These are phyloP conservation scores for Hypoxylon sp. DNA, from an alignment of 2,329 filamentous ascomycete species.

Conservation along the genomic window DNA sequence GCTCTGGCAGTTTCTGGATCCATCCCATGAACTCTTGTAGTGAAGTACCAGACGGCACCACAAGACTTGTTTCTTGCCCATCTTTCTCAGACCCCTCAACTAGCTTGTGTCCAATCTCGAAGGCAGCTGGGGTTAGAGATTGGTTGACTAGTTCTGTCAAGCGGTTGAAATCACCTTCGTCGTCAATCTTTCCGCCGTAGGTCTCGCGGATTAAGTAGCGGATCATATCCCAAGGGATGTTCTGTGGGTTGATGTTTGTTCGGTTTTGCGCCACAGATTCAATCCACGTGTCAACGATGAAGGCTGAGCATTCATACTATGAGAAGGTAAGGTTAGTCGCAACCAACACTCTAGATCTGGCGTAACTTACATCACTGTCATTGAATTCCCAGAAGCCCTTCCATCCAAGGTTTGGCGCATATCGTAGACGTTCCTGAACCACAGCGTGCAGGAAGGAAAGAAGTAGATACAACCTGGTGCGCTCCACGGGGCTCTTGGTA, in stretches of 20 bases:
- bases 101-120: slow-evolving; percentile 92
- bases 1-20: slow-evolving; percentile 92
- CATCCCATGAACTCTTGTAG: slow-evolving; percentile 90
- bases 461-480: slow-evolving; percentile 88
- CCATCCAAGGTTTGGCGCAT: slow-evolving; percentile 95
- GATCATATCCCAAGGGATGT: slow-evolving; percentile 97
- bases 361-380: slow-evolving; percentile 89
- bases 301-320: slow-evolving; percentile 96
- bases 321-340: slow-evolving; percentile 16
- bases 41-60: slow-evolving; percentile 84
- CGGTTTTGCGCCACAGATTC: slow-evolving; percentile 85
- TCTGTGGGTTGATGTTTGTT: slow-evolving; percentile 92
- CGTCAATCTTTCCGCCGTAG: slow-evolving; percentile 97
- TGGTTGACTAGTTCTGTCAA: slow-evolving; percentile 80
- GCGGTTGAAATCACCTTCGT: slow-evolving; percentile 84
- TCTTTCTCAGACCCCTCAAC: slow-evolving; percentile 75
- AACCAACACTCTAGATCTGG: slow-evolving; percentile 1
- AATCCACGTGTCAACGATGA: slow-evolving; percentile 96
- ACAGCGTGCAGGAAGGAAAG: slow-evolving; percentile 96
- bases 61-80: slow-evolving; percentile 73
- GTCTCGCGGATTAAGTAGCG: slow-evolving; percentile 91
- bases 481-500: slow-evolving; percentile 88
- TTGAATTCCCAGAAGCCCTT: slow-evolving; percentile 99
- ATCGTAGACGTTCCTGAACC: slow-evolving; percentile 92
- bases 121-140: slow-evolving; percentile 88